A percentile compares a stretch with the other conserved stretches of the same genome.
phyloP scores from a whole-genome alignment of 768 basidiomycete species.

The Suillus paluster region DNA sequence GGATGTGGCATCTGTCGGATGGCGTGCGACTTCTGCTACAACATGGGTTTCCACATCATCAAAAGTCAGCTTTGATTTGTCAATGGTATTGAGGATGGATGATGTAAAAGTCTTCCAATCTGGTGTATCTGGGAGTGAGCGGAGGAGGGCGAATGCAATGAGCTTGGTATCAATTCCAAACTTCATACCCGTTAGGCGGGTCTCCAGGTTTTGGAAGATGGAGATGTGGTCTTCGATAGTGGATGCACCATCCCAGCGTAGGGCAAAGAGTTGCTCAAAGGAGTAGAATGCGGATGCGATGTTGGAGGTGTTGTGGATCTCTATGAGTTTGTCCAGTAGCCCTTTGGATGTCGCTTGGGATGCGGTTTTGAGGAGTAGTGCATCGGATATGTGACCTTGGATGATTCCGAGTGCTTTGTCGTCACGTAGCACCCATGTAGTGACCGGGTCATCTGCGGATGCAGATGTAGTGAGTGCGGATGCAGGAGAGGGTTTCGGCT shows the following conservation, averaged over 20 bases:
- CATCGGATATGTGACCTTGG: neutral
- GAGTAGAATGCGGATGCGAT: neutral
- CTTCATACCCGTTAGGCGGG: constrained; percentile 9
- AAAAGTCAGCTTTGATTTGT: constrained; percentile 5
- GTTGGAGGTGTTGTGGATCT: neutral
- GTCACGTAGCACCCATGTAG: neutral
- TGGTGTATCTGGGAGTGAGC: constrained; percentile 2
- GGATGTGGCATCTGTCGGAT: neutral
- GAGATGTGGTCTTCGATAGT: constrained; percentile 1
- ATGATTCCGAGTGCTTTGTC: neutral
- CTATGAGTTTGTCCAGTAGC: neutral
- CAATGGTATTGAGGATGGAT: constrained; percentile 5
- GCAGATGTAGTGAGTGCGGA: neutral
- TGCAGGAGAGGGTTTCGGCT: neutral
- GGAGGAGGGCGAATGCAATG: constrained; percentile 7
- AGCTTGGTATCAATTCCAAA: constrained; percentile 5
- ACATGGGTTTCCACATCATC: neutral
- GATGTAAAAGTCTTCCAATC: constrained; percentile 5
- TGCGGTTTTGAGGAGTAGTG: no score
- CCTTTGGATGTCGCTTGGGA: no score
- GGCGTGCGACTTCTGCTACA: neutral
- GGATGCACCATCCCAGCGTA: neutral
- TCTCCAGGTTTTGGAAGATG: neutral
- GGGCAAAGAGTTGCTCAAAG: neutral
- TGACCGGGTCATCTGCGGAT: neutral